Evolutionary conservation across 495 filamentous ascomycete genomes (phyloP).

Genomic region (Tuber calosporum): DNA sequence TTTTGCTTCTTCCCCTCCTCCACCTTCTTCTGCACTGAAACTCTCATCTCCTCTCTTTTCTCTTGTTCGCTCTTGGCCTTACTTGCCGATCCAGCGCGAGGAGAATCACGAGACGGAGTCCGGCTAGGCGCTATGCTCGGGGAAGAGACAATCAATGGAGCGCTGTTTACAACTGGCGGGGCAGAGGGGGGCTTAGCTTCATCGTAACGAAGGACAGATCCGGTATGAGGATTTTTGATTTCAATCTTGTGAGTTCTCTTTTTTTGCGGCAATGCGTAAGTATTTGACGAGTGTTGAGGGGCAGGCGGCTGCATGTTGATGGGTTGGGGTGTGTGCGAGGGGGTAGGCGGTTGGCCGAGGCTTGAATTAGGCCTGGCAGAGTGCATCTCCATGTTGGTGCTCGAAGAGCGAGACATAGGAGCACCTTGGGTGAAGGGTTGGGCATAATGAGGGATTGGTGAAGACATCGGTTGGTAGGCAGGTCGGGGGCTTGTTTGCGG

Average conservation of each 20-base stretch:
- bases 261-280: neutral
- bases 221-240: conserved; percentile 34
- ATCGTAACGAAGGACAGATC: neutral
- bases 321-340: conserved; percentile 33
- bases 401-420: conserved; percentile 37
- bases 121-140: conserved; percentile 59
- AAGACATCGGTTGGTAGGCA: conserved; percentile 14
- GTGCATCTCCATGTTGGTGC: conserved; percentile 37
- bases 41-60: conserved; percentile 50
- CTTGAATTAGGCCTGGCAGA: conserved; percentile 35
- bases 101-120: conserved; percentile 48
- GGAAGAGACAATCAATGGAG: conserved; percentile 58
- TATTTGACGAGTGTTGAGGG: neutral
- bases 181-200: conserved; percentile 21
- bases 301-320: conserved; percentile 22
- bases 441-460: conserved; percentile 3
- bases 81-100: conserved; percentile 54
- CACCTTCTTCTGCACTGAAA: conserved; percentile 39
- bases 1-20: conserved; percentile 49
- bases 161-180: conserved; percentile 47
- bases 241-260: conserved; percentile 1
- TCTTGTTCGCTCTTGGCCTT: conserved; percentile 63
- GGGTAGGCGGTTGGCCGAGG: conserved; percentile 35
- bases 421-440: conserved; percentile 8
- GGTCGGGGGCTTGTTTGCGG: conserved; percentile 34